A percentile compares a stretch with the other conserved stretches of the same genome.
phyloP scores from a whole-genome alignment of 1,284 basidiomycete species.

The Marasmius oreades region DNA sequence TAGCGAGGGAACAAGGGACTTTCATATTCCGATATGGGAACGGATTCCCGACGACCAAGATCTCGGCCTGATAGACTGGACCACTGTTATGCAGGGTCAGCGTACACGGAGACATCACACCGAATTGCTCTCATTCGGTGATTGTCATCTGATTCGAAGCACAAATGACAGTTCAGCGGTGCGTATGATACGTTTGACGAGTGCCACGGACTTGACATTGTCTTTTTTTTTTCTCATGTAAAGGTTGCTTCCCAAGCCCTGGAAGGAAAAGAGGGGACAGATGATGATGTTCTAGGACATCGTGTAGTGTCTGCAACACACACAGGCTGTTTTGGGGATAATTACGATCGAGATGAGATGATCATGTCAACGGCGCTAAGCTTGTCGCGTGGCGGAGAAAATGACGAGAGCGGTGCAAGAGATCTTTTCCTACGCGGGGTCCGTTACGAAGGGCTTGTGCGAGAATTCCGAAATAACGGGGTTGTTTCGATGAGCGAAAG shows the following conservation, averaged over 20 bases:
- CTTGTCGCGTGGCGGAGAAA: constrained; percentile 41
- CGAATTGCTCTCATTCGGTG: constrained; percentile 52
- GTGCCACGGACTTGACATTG: constrained; percentile 13
- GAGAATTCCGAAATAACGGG: constrained; percentile 35
- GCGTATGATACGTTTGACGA: constrained; percentile 20
- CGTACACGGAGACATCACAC: constrained; percentile 23
- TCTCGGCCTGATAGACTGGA: constrained; percentile 21
- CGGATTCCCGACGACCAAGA: constrained; percentile 18
- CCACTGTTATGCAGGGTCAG: constrained; percentile 14
- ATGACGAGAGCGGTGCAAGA: constrained; percentile 25
- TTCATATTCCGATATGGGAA: constrained; percentile 1
- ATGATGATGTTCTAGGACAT: constrained; percentile 11
- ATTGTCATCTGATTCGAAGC: constrained; percentile 45
- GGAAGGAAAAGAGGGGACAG: neutral
- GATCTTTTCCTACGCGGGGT: constrained; percentile 34
- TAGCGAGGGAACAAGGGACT: constrained; percentile 15
- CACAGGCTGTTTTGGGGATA: constrained; percentile 21
- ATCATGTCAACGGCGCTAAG: constrained; percentile 43
- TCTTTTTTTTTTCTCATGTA: neutral
- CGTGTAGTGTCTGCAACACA: constrained; percentile 13
- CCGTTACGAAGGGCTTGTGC: constrained; percentile 40
- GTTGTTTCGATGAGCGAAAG: constrained; percentile 22
- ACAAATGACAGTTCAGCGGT: constrained; percentile 41
- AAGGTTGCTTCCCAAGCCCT: neutral
- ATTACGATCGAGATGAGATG: constrained; percentile 40